phyloP scores from a whole-genome alignment of 192 early-diverging fungal species.

The Podila epicladia region DNA sequence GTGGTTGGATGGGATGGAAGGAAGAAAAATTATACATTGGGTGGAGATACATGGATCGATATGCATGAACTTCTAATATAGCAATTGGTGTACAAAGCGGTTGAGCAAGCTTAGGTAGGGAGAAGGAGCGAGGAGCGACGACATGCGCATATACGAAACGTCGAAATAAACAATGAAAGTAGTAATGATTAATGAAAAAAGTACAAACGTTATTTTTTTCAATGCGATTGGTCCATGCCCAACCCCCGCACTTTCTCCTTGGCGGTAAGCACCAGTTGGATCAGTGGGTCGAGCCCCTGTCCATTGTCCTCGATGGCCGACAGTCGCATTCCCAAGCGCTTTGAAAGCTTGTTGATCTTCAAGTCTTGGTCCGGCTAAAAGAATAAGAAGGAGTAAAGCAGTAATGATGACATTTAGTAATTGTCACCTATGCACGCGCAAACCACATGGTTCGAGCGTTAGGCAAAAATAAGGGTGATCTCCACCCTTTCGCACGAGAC shows the following conservation, averaged over 20 bases:
- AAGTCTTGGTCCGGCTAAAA: slow-evolving; percentile 46
- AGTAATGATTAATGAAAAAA: too few species aligned
- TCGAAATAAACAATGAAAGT: background rate
- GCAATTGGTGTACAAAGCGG: too few species aligned
- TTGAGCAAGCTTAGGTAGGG: background rate
- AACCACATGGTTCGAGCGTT: background rate
- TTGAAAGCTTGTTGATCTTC: slow-evolving; percentile 40
- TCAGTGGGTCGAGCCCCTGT: slow-evolving; percentile 26
- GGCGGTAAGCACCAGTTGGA: slow-evolving; percentile 25
- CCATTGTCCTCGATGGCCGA: slow-evolving; percentile 24
- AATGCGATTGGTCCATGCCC: background rate
- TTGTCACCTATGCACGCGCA: background rate
- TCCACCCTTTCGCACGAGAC: background rate
- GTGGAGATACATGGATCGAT: too few species aligned
- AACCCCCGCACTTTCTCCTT: slow-evolving; percentile 21
- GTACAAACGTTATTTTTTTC: background rate
- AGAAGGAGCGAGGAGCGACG: background rate
- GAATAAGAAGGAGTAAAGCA: background rate
- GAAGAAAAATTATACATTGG: background rate
- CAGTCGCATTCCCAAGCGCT: slow-evolving; percentile 29
- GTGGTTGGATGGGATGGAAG: background rate
- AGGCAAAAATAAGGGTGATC: too few species aligned
- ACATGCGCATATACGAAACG: too few species aligned
- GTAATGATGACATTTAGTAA: background rate
- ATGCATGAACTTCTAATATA: too few species aligned